Conservation (phyloP, 805 yeast genomes). For the Teunomyces lycoperdinae region DNA sequence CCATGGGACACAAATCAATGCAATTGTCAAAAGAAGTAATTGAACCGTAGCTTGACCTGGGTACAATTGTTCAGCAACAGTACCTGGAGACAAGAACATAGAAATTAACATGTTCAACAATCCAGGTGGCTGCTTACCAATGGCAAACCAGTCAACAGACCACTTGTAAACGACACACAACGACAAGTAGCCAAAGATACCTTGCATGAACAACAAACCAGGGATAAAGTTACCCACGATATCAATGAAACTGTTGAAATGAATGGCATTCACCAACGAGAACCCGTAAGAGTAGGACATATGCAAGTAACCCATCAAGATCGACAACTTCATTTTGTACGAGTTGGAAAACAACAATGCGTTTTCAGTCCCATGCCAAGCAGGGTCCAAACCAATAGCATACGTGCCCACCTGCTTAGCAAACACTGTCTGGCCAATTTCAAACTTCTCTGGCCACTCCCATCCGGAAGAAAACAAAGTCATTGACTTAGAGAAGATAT, state of each 20-base stretch:
- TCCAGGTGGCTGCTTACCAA: constrained; percentile 66
- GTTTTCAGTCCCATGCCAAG: constrained; percentile 81
- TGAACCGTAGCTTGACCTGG: constrained; percentile 65
- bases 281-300: constrained; percentile 71
- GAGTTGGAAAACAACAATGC: constrained; percentile 67
- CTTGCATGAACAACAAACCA: constrained; percentile 70
- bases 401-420: constrained; percentile 54
- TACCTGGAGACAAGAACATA: constrained; percentile 75
- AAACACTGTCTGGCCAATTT: constrained; percentile 31
- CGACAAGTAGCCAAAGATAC: constrained; percentile 70
- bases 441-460: constrained; percentile 58
- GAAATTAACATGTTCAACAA: constrained; percentile 70
- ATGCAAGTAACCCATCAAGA: constrained; percentile 71
- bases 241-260: constrained; percentile 59
- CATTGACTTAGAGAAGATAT: constrained; percentile 68
- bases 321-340: constrained; percentile 73
- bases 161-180: constrained; percentile 71
- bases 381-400: constrained; percentile 64
- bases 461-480: constrained; percentile 68
- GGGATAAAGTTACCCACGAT: constrained; percentile 73
- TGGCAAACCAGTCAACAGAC: constrained; percentile 67
- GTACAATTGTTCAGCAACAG: constrained; percentile 60
- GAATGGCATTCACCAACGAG: constrained; percentile 60
- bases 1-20: constrained; percentile 75
- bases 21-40: constrained; percentile 52